Evolutionary conservation across 2,329 filamentous ascomycete genomes (phyloP), one percentile per base, ranked within the genome.

Genomic region (Colletotrichum orbiculare): DNA sequence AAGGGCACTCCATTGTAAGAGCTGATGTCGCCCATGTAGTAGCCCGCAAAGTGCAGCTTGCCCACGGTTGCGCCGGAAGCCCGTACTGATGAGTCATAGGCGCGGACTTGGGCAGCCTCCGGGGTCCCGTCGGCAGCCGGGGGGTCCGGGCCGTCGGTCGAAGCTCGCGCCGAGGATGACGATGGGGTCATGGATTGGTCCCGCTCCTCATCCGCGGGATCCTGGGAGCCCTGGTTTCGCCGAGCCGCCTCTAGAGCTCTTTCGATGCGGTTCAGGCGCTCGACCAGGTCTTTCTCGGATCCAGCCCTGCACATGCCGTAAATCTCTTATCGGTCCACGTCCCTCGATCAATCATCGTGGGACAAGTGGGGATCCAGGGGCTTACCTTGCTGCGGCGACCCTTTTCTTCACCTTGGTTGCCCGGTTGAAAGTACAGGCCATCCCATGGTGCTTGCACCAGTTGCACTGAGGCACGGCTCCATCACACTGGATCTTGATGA

Each of bases 401-500:
- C 63, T 41, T 39, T 68, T 64, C 64, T 63, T 64, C 43, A 59
- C 49, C 43, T 66, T 60, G 41, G 64, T 53, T 33, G 57, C 60
- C 38, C 66, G 41, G 47, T 60, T 75, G 69, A 83, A 85, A 8
- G 81, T 84, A 71, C 83, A 85, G 15, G 76, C 70, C 17, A 82
- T 74, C 58, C 76, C 72, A 67, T 84, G 82, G 70, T 84, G 81
- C 54, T 74, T 76, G 69, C 82, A 85, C 82, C 82, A 85, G 70
- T 85, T 81, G 72, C 82, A 85, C 53, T 77, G 74, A 4, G 79
- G 78, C 9, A 74, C 64, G 13, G 74, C 75, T 2, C 74, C 75
- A 69, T 83, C 82, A 67, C 83, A 85, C 75, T 84, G 83, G 64
- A 85, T 85, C 81, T 83, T 57, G 13, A 25, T 33, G 61, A 38